Evolutionary conservation across 345 rosid species (phyloP).

Genomic region (Salix brachista): DNA sequence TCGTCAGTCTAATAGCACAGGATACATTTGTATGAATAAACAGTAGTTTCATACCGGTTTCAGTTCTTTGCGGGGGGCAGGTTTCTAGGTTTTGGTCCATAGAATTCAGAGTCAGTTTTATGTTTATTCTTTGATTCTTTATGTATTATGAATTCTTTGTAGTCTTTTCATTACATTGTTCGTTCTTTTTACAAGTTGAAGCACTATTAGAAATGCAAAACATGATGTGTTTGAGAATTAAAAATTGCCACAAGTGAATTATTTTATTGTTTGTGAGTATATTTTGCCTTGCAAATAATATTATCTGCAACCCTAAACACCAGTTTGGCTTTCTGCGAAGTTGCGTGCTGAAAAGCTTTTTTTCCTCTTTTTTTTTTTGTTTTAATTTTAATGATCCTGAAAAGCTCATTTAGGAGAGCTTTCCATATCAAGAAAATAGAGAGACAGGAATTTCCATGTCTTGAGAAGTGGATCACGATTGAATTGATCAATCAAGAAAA

Average conservation of each 20-base stretch:
- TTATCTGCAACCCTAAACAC: too few relatives aligned
- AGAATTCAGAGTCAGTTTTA: slow-evolving; percentile 20
- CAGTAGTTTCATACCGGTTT: slow-evolving; percentile 21
- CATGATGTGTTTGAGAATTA: slow-evolving; percentile 14
- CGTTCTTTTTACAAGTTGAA: background rate
- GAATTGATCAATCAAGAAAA: background rate
- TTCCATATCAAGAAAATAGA: background rate
- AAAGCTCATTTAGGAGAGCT: background rate
- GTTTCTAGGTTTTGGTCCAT: slow-evolving; percentile 20
- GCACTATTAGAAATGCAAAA: slow-evolving; percentile 8
- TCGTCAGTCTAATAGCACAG: slow-evolving; percentile 8
- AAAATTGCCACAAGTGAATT: slow-evolving; percentile 1
- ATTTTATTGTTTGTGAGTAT: background rate
- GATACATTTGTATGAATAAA: slow-evolving; percentile 22
- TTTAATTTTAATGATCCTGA: background rate
- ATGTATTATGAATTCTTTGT: slow-evolving; percentile 32
- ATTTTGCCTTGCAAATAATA: background rate
- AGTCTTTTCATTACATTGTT: slow-evolving; percentile 5
- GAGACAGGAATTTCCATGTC: background rate
- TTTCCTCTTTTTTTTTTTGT: too few relatives aligned
- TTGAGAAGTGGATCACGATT: background rate
- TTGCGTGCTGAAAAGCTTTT: too few relatives aligned
- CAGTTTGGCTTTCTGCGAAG: too few relatives aligned
- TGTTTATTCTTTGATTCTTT: slow-evolving; percentile 44
- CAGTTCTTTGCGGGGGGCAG: slow-evolving; percentile 22